Evolutionary conservation across 164 flowering plant species (phyloP), one percentile per base, ranked within the genome.

Genomic region (Vitis rotundifolia): DNA sequence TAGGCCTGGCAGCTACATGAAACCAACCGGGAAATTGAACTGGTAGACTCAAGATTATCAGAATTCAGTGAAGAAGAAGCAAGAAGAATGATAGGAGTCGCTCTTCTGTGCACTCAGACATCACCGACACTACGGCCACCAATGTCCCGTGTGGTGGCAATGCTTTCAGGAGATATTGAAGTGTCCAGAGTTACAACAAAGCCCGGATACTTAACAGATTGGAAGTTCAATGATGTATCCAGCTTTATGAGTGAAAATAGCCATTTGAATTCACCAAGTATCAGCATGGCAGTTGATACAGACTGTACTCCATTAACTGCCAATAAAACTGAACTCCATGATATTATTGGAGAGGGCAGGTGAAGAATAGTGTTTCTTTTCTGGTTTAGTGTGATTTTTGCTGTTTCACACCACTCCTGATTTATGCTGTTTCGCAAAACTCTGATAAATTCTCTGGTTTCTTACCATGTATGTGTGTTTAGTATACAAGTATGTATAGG

Each of bases 121-220:
- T 83, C 90, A 22, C 93, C 91, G 63, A 26, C 49, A 22, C 72
- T 79, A 13, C 81, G 91, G 3, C 93, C 91, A 5, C 28, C 85
- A 15, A 89, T 89, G 91, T 86, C 93, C 2, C 86, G 89, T 2
- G 89, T 79, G n/a, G 73, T 84, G 12, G 87, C 86, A 13, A 89
- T 89, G 91, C 76, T 89, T 16, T 37, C 81, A 3, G 90, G 93
- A 63, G 93, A 89, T 63, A 71, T 75, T 9, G 91, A 89, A 68
- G 91, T 86, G 49, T 55, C 62, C 58, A 19, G 76, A 8, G 85
- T 80, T 1, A 72, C 76, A 9, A 63, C 90, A 18, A 86, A 66
- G 72, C 91, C 91, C 3, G 79, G 83, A 4, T 88, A 86, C 75
- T 66, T 88, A 71, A 79, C 85, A 0, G 85, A 76, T 57, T 88